A percentile compares a stretch with the other conserved stretches of the same genome.
Conservation (phyloP, 2,329 filamentous ascomycete species). For the Gnomoniopsis smithogilvyi region DNA sequence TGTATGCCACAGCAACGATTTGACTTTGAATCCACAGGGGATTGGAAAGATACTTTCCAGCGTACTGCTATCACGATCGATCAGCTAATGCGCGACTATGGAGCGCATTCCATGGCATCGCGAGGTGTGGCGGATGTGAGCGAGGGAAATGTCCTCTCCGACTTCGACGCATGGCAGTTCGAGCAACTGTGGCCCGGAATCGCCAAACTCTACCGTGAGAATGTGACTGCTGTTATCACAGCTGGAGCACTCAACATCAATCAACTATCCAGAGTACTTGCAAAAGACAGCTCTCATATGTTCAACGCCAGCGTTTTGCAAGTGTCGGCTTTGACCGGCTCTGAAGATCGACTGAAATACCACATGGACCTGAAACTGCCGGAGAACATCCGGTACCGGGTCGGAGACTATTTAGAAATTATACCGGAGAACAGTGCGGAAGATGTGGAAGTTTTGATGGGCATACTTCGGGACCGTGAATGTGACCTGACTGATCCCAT, state of each 20-base stretch:
- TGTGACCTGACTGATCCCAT: background rate
- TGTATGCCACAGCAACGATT: background rate
- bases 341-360: constrained; percentile 1
- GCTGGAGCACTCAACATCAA: background rate
- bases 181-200: background rate
- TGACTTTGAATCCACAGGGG: constrained; percentile 15
- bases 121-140: constrained; percentile 45
- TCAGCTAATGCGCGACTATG: constrained; percentile 36
- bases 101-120: constrained; percentile 40
- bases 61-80: constrained; percentile 47
- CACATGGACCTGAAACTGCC: constrained; percentile 6
- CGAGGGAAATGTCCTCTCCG: constrained; percentile 43
- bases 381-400: background rate
- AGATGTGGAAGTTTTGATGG: background rate
- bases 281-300: background rate
- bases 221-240: background rate
- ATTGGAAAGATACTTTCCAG: constrained; percentile 45
- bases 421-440: background rate
- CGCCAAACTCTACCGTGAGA: background rate
- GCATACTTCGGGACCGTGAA: background rate
- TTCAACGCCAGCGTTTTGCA: background rate
- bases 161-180: constrained; percentile 44
- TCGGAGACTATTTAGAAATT: constrained; percentile 2
- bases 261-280: background rate
- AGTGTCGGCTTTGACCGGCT: background rate